Base-by-base conservation (phyloP, 768 basidiomycete species). In the Boletus sp. region DNA sequence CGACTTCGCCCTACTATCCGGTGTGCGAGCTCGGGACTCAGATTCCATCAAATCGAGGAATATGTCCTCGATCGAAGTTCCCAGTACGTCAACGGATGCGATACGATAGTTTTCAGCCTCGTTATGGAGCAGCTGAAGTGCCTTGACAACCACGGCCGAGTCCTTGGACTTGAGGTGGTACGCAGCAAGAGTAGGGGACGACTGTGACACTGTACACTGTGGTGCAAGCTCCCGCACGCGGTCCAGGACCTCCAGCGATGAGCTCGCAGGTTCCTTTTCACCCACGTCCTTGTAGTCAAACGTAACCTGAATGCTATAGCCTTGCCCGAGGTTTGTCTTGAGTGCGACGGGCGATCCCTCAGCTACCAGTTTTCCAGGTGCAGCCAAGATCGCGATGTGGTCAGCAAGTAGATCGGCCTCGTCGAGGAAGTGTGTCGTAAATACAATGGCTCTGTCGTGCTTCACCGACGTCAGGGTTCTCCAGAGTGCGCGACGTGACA, bases 391-490 rank as follows among this genome's bases (percentile, higher is more conserved):
- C 0, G 84, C 87, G 48, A 92, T 87, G 21, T 83, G 76, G 60
- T 92, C 89, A 0, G 83, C 89, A 14, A 92, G 74, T 4, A 91
- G 73, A 62, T 91, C 89, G 0, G 89, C 89, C 67, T 90, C 87
- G 53, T 90, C 88, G 2, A 90, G 75, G 71, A 88, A 88, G 71
- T 91, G 90, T 0, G 89, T 93, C 0, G 90, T 91, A 65, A 90
- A 85, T 3, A 91, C 74, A 35, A 91, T 82, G 0, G 84, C 83
- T 45, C 86, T 75, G 40, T 85, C 82, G 33, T 84, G 74, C 14
- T 84, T 79, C 53, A 87, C 82, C 3, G 83, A 78, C 4, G 81
- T 88, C 51, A 93, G 70, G 0, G 83, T 85, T 51, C 83, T 79
- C 90, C 90, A 93, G 7, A 93, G 70, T 1, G 90, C 83, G 32